A percentile compares a stretch with the other conserved stretches of the same genome.
These are phyloP conservation scores for Pseudogymnoascus sp. DNA, from an alignment of 2,329 filamentous ascomycete species.

Conservation along the genomic window DNA sequence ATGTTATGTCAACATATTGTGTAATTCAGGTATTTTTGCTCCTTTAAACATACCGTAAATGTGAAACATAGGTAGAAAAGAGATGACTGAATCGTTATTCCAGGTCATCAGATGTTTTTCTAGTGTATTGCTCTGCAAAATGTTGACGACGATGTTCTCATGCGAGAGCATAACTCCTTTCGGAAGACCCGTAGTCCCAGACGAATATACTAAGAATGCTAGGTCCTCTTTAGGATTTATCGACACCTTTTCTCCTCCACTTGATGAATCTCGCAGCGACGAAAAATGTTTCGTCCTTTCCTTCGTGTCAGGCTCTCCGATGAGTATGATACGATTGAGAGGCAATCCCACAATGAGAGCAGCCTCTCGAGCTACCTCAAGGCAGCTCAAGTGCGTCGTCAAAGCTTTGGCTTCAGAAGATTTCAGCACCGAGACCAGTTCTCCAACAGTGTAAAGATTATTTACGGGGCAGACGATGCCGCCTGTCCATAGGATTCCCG, in stretches of 20 bases:
- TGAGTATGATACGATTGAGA: neutral
- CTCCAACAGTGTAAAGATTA: conserved; percentile 72
- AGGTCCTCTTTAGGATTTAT: conserved; percentile 29
- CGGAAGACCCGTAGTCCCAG: conserved; percentile 75
- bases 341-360: neutral
- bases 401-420: conserved; percentile 65
- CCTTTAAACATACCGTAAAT: conserved; percentile 40
- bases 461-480: conserved; percentile 72
- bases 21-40: neutral
- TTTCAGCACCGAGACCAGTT: conserved; percentile 71
- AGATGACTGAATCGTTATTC: conserved; percentile 61
- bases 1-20: neutral
- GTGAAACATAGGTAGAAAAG: conserved; percentile 76
- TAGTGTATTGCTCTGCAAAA: conserved; percentile 29
- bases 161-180: conserved; percentile 64
- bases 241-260: neutral
- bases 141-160: conserved; percentile 19
- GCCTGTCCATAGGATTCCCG: conserved; percentile 73
- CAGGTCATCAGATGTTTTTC: conserved; percentile 37
- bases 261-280: neutral
- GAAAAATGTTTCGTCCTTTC: neutral
- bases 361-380: neutral
- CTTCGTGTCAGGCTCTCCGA: neutral
- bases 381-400: conserved; percentile 51
- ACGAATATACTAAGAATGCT: conserved; percentile 73